These are phyloP conservation scores for Nannochloropsis salina DNA, from an alignment of 108 stramenopile genomes.

Conservation along the genomic window DNA sequence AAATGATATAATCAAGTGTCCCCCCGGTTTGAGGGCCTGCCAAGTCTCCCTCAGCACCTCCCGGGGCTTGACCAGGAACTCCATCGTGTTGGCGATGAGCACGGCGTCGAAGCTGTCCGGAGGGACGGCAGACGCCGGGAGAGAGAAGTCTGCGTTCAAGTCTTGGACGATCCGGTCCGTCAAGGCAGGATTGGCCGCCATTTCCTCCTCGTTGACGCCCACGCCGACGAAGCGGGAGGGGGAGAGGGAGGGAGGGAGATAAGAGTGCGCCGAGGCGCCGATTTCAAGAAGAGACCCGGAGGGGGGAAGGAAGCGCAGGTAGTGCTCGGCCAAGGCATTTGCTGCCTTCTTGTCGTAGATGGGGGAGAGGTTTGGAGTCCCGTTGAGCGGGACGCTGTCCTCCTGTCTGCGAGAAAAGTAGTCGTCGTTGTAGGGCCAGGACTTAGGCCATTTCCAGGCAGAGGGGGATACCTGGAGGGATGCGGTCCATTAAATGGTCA, in stretches of 20 bases:
- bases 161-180: conserved; percentile 31
- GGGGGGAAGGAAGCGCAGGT: conserved; percentile 24
- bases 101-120: conserved; percentile 34
- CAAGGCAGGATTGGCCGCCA: conserved; percentile 35
- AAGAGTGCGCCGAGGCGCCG: conserved; percentile 35
- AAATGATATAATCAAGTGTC: conserved; percentile 39
- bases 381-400: neutral
- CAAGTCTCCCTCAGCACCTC: conserved; percentile 38
- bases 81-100: conserved; percentile 32
- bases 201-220: conserved; percentile 35
- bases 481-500: neutral
- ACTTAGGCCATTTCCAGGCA: conserved; percentile 39
- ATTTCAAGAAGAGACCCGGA: conserved; percentile 28
- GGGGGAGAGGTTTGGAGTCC: neutral
- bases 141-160: conserved; percentile 27
- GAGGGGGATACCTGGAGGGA: conserved; percentile 34
- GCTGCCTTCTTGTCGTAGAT: conserved; percentile 14
- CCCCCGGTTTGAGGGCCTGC: conserved; percentile 35
- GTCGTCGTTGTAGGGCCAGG: conserved; percentile 45
- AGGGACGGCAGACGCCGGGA: neutral
- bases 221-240: conserved; percentile 32
- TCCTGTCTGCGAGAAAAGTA: conserved; percentile 32
- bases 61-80: conserved; percentile 38
- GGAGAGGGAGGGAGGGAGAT: conserved; percentile 31
- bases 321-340: conserved; percentile 28